These are phyloP conservation scores for Epichloe festucae DNA, from an alignment of 2,329 filamentous ascomycete genomes.

Conservation along the genomic window DNA sequence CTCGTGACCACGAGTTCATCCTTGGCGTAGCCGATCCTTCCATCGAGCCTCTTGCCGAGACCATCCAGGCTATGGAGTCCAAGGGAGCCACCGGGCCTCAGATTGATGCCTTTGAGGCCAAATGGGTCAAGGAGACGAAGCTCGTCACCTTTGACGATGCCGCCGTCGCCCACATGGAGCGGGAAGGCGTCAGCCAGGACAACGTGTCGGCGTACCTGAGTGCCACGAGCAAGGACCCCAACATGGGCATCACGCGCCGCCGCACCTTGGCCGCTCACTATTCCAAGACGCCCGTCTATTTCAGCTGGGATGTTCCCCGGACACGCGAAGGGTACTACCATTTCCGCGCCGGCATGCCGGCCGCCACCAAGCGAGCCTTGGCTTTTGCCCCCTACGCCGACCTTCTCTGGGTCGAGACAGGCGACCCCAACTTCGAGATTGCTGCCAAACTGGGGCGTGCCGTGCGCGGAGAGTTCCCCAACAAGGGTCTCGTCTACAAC, in stretches of 20 bases:
- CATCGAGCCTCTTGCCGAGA: slow-evolving; percentile 74
- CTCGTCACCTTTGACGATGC: slow-evolving; percentile 90
- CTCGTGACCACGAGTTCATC: slow-evolving; percentile 94
- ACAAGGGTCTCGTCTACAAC: slow-evolving; percentile 93
- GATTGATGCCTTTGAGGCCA: slow-evolving; percentile 73
- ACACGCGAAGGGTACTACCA: slow-evolving; percentile 93
- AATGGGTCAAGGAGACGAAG: slow-evolving; percentile 77
- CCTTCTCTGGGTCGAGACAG: slow-evolving; percentile 94
- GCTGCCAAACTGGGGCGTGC: slow-evolving; percentile 62
- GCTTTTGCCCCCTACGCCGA: slow-evolving; percentile 88
- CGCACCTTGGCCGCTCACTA: slow-evolving; percentile 57
- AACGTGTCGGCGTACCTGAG: slow-evolving; percentile 55
- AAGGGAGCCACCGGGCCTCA: slow-evolving; percentile 64
- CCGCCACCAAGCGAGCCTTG: slow-evolving; percentile 85
- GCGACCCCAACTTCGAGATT: slow-evolving; percentile 70
- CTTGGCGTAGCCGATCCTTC: slow-evolving; percentile 65
- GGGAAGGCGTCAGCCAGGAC: slow-evolving; percentile 49
- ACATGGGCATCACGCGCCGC: slow-evolving; percentile 68
- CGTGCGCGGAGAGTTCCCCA: slow-evolving; percentile 56
- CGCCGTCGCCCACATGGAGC: slow-evolving; percentile 59
- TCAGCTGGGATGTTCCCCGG: slow-evolving; percentile 83
- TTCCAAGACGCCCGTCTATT: slow-evolving; percentile 57
- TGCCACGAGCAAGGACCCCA: slow-evolving; percentile 47
- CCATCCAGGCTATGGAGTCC: slow-evolving; percentile 79
- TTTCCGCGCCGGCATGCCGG: slow-evolving; percentile 68